Percentiles rank a stretch among this genome's conserved stretches.
These are phyloP conservation scores for Oropetium thomaeum DNA, from an alignment of 176 grass and related monocot species.

Conservation along the genomic window DNA sequence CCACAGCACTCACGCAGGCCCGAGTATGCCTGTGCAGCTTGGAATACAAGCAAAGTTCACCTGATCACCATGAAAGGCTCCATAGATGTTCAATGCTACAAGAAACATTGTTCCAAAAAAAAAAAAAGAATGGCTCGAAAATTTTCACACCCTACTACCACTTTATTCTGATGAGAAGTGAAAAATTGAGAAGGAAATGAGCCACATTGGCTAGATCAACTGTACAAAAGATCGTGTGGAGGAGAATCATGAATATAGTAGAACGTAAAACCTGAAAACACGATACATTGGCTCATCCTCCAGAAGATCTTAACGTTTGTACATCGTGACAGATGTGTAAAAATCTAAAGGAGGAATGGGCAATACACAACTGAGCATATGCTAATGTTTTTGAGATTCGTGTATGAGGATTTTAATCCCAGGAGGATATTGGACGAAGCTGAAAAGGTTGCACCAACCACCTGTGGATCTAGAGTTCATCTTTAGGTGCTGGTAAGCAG, in stretches of 20 bases:
- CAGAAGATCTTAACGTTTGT: neutral
- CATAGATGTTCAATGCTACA: too few species aligned
- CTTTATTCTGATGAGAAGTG: neutral
- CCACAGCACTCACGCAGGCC: too few species aligned
- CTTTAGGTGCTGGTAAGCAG: constrained; percentile 60
- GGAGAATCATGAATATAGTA: neutral
- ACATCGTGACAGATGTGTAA: neutral
- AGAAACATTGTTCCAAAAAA: too few species aligned
- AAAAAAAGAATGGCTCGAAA: too few species aligned
- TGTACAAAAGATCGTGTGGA: neutral
- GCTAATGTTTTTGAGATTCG: neutral
- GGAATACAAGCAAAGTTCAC: too few species aligned
- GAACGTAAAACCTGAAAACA: neutral
- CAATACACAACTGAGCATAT: neutral
- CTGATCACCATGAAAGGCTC: too few species aligned
- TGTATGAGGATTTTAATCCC: neutral
- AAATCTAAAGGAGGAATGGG: neutral
- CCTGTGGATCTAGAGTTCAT: constrained; percentile 55
- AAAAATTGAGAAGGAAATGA: too few species aligned
- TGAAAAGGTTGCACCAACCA: neutral
- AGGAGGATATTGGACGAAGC: neutral
- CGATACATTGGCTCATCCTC: neutral
- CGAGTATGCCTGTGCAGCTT: too few species aligned
- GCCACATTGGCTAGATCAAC: neutral
- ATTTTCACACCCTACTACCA: too few species aligned